Base-by-base conservation (phyloP, 164 flowering plant species). In the Nelumbo lutea region DNA sequence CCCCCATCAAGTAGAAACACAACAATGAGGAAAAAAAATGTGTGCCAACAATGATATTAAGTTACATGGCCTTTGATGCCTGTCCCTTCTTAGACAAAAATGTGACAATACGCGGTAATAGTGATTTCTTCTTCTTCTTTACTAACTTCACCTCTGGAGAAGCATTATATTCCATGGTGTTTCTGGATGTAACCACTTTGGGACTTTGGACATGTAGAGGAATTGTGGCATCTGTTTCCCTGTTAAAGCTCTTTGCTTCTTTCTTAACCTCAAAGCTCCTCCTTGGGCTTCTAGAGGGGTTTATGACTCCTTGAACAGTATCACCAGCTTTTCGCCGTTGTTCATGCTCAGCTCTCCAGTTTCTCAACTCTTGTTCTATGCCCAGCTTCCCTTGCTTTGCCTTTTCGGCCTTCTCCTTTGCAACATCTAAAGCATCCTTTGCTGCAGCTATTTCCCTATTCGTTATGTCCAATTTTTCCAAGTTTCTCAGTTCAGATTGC, bases 271-370 rank as follows among this genome's bases (percentile, higher is more conserved):
- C 88, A 45, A 77, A 61, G 62, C 86, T 84, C 70, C n/a, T 65
- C 63, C 76, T 72, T 1, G 86, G 84, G 70, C 87, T 84, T 70
- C 59, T 75, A 5, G 43, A 50, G 2, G 80, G 71, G 38, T 75
- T 79, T 4, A 61, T 74, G 7, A 6, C 80, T 9, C 68, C 79
- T 13, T 79, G 84, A 69, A 65, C 75, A 39, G 83, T 59, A 57
- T 85, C 88, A 58, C 75, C 73, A 39, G 87, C 83, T 85, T 84
- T 92, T 50, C 97, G 73, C 46, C 79, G 72, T 68, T 84, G 91
- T 77, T 89, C 97, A 42, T 86, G 88, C 67, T 90, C 91, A 8
- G 94, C 82, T 77, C 99, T 83, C 99, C 99, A 90, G 66, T 82
- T 87, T 68, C 99, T 87, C 76, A 95, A 60, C 74, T 95, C 93